Base-by-base conservation (phyloP, 192 early-diverging fungal genomes). In the Coemansia guatemalensis region DNA sequence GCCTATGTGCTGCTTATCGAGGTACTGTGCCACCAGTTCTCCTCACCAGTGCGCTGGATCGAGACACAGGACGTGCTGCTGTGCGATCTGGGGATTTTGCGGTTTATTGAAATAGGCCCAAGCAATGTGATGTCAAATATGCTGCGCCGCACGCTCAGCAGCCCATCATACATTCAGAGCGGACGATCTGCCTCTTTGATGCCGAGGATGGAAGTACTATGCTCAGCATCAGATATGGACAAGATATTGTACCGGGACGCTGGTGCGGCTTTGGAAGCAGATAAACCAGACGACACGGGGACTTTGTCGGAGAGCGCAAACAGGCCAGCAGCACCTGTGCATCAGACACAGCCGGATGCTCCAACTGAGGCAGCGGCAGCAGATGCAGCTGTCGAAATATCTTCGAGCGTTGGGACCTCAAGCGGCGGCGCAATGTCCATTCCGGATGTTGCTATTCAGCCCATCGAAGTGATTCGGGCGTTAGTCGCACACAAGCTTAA, bases 41-140 rank as follows among this genome's bases (percentile, higher is more conserved):
- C 94, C 7, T 92, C 89, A 23, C 89, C 95, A 26, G 95, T 97
- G 52, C 87, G 92, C 68, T 97, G 95, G 95, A 95, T 97, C 71
- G 95, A 96, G 75, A 97, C 94, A 21, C 95, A 97, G 78, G 92
- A 96, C 58, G 82, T 83, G 53, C 77, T 95, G 54, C 88, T 97
- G 81, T 83, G 85, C 73, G 82, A 90, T 57, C 86, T 84, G 69
- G 80, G 86, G 20, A 84, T 96, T 44, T 87, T 88, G 58, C 87
- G 95, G 33, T 62, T 95, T 56, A 90, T 97, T 48, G 95, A 97
- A 68, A 83, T 95, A 25, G 93, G 95, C 30, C 94, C 95, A 8
- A 83, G 84, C 64, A 89, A 91, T n/a, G 90, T 93, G 55, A 85
- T 97, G 30, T 85, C 84, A 63, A 90, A 90, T 58, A 97, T 97